Conservation (phyloP, 2,329 filamentous ascomycete species). For the Aureobasidium mangrovei region DNA sequence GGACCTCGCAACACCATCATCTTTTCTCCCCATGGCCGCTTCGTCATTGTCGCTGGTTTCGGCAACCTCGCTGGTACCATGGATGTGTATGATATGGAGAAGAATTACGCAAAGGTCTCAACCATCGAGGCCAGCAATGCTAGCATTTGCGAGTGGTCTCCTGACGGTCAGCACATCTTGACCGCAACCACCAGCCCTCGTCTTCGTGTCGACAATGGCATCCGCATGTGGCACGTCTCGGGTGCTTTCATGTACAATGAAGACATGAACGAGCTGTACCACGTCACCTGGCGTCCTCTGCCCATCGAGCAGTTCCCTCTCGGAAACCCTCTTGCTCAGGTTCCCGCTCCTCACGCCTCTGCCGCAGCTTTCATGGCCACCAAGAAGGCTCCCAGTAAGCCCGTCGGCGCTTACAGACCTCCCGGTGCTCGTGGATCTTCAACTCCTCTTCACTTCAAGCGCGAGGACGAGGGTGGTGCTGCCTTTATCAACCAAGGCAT, state of each 20-base stretch:
- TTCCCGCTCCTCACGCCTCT: constrained; percentile 73
- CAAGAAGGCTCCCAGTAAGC: constrained; percentile 90
- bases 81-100: constrained; percentile 93
- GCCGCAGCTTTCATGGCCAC: constrained; percentile 74
- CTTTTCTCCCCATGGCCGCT: constrained; percentile 89
- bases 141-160: constrained; percentile 94
- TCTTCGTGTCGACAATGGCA: constrained; percentile 89
- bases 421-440: constrained; percentile 82
- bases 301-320: constrained; percentile 50
- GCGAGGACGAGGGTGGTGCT: constrained; percentile 90
- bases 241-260: constrained; percentile 89
- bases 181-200: constrained; percentile 96
- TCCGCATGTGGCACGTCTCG: constrained; percentile 88
- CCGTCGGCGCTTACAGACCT: constrained; percentile 91
- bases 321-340: constrained; percentile 61
- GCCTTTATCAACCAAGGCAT: constrained; percentile 77
- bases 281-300: constrained; percentile 76
- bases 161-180: constrained; percentile 89
- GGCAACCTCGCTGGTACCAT: constrained; percentile 96
- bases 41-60: constrained; percentile 89
- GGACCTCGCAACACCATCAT: constrained; percentile 87
- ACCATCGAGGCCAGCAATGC: constrained; percentile 95
- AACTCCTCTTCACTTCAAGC: constrained; percentile 91
- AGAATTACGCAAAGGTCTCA: constrained; percentile 83
- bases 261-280: constrained; percentile 90